Evolutionary conservation across 148 eudicot genomes (phyloP), one percentile per base, ranked within the genome.

Genomic region (Suaeda aralocaspica): DNA sequence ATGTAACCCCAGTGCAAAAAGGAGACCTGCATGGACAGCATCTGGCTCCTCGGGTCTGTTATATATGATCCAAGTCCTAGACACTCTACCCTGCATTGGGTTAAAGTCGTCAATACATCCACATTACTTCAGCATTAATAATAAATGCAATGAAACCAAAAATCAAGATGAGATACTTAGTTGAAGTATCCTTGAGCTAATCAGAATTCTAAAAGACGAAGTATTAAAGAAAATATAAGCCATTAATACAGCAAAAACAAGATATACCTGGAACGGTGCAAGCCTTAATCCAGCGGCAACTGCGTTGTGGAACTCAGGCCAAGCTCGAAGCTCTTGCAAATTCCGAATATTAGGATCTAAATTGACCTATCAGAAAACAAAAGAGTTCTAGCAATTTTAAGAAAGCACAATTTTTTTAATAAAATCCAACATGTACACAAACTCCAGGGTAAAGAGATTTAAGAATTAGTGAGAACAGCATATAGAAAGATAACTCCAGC

Each of bases 221-320:
- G 16, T 18, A 41, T 9, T 49, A 51, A 22, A 41, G n/a, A 34
- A 59, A 69, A n/a, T 36, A 44, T 62, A 4, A 6, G 19, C 68
- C 19, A 65, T 30, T 52, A 33, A 59, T 2, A 25, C 7, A 16
- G 1, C 22, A 36, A 28, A 56, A 64, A 64, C 41, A 64, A 26
- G 58, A 67, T 46, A 70, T 70, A 94, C 99, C 97, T 89, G 97
- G 51, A 89, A 80, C 29, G 89, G 89, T 49, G 92, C 85, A 24
- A 91, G 85, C 65, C 89, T 85, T 73, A 94, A 74, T 60, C 99
- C 99, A 83, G 97, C 89, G 62, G 99, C 97, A 73, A 94, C 99
- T 72, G 99, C 97, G 84, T 94, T 94, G 82, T 94, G 97, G 84
- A 94, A 91, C 82, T 94, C 99, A 50, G 99, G 96, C 99, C 99